Evolutionary conservation across 169 alveolate species (phyloP), one percentile per base, ranked within the genome.

Genomic region (Nephromyces sp.): DNA sequence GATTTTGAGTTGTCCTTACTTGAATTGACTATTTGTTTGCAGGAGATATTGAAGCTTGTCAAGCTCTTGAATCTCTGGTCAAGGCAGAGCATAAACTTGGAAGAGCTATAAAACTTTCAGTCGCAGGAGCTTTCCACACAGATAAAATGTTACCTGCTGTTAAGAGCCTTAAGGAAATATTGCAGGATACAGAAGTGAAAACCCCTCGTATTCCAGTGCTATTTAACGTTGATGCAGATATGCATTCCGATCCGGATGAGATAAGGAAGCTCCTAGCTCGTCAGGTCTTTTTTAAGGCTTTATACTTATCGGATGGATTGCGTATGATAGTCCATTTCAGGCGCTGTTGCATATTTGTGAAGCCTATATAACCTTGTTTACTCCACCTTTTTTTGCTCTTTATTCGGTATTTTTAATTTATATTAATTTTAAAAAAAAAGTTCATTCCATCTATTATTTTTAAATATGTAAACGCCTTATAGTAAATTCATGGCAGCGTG

Each of bases 41-140:
- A 62, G 68, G 68, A 15, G 43, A 53, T n/a, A 62, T 15, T n/a
- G 43, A 15, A 62, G 70, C 70, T 2, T 33, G 65, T 27, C 66
- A 24, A 3, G 63, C 6, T 0, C 31, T 27, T 22, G 4, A 25
- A 0, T 67, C 35, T 68, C 51, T 72, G 28, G 84, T 74, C 57
- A 72, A 77, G 61, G 75, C 67, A 74, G 63, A 72, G 75, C 71
- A 74, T 69, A 71, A 52, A 70, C 77, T 80, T 8, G 6, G 71
- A 68, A 43, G 72, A 64, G 68, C 83, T 29, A 52, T 78, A 35
- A 64, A 70, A 64, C 68, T 82, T 27, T 75, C 61, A 52, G 83
- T 82, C 62, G 70, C 81, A 0, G 88, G 88, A 24, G 77, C 85
- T 3, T 82, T 82, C 72, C 88, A 82, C 52, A 74, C 84, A 15